Percentiles rank a stretch among this genome's conserved stretches.
Conservation (phyloP, 192 early-diverging fungal genomes). For the Gonapodya prolifera region DNA sequence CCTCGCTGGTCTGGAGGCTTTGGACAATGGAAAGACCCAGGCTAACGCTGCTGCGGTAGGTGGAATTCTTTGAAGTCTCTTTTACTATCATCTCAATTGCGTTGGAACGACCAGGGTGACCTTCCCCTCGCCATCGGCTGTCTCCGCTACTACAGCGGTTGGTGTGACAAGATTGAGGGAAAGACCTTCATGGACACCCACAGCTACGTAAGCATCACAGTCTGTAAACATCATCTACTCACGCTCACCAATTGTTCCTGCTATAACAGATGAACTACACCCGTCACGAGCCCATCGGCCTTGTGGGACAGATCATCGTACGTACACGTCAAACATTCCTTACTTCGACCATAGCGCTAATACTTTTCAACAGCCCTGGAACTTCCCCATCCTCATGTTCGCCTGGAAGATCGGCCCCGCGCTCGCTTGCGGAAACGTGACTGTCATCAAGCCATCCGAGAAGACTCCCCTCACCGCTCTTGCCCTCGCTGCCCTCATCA, state of each 20-base stretch:
- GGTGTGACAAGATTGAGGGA: constrained; percentile 22
- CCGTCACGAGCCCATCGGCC: constrained; percentile 18
- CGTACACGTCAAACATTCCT: constrained; percentile 4
- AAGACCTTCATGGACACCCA: constrained; percentile 15
- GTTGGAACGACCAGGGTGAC: too few relatives aligned
- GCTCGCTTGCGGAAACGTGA: constrained; percentile 17
- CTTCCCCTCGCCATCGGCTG: constrained; percentile 7
- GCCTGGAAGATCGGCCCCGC: constrained; percentile 25
- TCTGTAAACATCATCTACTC: neutral
- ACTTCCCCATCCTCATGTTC: constrained; percentile 14
- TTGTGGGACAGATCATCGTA: constrained; percentile 22
- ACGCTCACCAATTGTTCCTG: neutral
- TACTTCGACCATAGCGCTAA: neutral
- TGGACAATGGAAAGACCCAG: constrained; percentile 17
- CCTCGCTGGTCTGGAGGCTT: constrained; percentile 27
- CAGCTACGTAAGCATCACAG: too few relatives aligned
- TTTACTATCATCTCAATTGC: constrained; percentile 20
- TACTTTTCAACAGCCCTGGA: neutral
- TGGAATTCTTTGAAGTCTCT: constrained; percentile 7
- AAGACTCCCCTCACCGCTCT: constrained; percentile 39
- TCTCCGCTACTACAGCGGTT: constrained; percentile 20
- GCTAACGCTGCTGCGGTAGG: constrained; percentile 10
- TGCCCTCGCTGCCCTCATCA: constrained; percentile 31
- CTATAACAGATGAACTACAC: constrained; percentile 13
- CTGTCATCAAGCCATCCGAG: constrained; percentile 24